A percentile compares a stretch with the other conserved stretches of the same genome.
Conservation (phyloP, 78 protist genomes). For the Guillardia theta region DNA sequence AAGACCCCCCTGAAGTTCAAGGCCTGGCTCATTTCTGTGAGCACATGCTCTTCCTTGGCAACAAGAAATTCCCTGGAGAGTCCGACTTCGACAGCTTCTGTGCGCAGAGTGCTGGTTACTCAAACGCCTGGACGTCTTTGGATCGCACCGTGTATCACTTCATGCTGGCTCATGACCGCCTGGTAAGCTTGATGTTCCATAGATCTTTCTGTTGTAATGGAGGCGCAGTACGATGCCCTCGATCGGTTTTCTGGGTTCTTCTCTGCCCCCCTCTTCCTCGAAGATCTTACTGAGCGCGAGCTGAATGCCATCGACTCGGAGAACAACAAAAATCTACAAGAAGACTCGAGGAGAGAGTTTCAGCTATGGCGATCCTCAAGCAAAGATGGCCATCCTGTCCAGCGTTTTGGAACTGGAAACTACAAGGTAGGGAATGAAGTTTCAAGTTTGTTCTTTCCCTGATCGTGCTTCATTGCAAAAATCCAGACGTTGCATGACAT, state of each 20-base stretch:
- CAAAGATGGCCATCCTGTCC: not conserved
- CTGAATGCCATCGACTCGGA: constrained; percentile 7
- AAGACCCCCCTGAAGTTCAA: constrained; percentile 31
- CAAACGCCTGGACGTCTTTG: constrained; percentile 13
- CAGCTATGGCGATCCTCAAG: constrained; percentile 32
- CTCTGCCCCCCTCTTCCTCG: constrained; percentile 18
- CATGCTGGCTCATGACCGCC: not conserved
- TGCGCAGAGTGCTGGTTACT: constrained; percentile 11
- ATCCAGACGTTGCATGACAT: not conserved
- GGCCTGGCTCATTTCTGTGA: constrained; percentile 6
- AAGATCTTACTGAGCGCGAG: constrained; percentile 2
- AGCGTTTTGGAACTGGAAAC: constrained; percentile 36
- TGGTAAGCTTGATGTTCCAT: too few species aligned
- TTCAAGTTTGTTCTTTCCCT: too few species aligned
- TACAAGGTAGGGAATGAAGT: too few species aligned
- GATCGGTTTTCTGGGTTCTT: constrained; percentile 5
- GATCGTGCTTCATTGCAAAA: too few species aligned
- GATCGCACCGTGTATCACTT: constrained; percentile 13
- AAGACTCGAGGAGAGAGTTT: not conserved
- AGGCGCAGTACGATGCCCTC: constrained; percentile 7
- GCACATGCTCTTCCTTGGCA: constrained; percentile 37
- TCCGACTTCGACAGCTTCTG: constrained; percentile 15
- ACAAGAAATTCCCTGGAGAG: constrained; percentile 14
- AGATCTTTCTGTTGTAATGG: too few species aligned
- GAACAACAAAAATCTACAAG: constrained; percentile 23